Percentiles rank a stretch among this genome's conserved stretches.
Evolutionary conservation across 768 basidiomycete species (phyloP).

Genomic region (Rossbeevera mucosa): DNA sequence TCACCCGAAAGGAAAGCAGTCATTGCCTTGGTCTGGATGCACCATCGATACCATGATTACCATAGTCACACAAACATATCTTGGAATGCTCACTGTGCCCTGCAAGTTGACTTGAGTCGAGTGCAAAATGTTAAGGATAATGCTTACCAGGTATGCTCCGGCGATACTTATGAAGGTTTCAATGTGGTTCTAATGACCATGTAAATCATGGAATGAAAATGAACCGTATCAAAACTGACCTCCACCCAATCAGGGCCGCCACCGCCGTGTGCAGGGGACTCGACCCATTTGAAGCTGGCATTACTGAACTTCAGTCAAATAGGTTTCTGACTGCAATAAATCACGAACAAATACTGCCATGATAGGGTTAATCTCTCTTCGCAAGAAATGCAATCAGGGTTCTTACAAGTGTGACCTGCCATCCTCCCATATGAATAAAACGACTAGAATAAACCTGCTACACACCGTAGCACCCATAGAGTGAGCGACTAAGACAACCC

Average conservation of each 20-base stretch:
- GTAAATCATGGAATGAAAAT: neutral
- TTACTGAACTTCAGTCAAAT: slow-evolving; percentile 4
- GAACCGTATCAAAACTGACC: slow-evolving; percentile 35
- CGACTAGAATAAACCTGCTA: neutral
- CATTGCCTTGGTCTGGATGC: slow-evolving; percentile 86
- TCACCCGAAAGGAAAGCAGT: slow-evolving; percentile 92
- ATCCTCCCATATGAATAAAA: slow-evolving; percentile 33
- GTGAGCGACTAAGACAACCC: slow-evolving; percentile 79
- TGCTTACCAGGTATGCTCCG: slow-evolving; percentile 76
- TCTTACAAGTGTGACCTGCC: slow-evolving; percentile 47
- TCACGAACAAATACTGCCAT: slow-evolving; percentile 77
- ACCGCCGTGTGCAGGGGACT: slow-evolving; percentile 73
- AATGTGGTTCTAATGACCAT: slow-evolving; percentile 60
- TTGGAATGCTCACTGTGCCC: slow-evolving; percentile 63
- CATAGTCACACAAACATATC: neutral
- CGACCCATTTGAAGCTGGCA: slow-evolving; percentile 91
- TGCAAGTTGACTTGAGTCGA: slow-evolving; percentile 23
- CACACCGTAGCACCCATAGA: slow-evolving; percentile 82
- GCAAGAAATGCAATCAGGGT: neutral
- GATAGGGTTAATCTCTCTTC: slow-evolving; percentile 3
- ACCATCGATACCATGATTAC: neutral
- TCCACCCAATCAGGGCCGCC: slow-evolving; percentile 92
- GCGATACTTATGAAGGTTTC: slow-evolving; percentile 81
- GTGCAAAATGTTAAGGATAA: neutral
- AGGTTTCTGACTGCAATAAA: neutral